A percentile compares a stretch with the other conserved stretches of the same genome.
These are phyloP conservation scores for Russula brevipes DNA, from an alignment of 768 basidiomycete genomes.

Conservation along the genomic window DNA sequence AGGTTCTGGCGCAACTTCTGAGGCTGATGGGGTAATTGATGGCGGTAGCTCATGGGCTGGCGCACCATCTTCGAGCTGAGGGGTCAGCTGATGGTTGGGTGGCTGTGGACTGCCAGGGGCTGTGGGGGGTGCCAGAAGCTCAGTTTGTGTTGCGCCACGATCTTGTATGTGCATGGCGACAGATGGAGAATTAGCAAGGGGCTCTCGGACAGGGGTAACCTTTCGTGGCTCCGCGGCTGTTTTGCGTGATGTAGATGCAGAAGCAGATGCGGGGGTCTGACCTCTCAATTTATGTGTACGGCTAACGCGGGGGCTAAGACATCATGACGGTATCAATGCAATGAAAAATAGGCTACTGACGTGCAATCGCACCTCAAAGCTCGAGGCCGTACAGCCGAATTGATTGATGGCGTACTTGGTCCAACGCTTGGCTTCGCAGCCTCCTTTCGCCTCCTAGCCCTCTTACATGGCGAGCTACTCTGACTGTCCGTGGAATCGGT, in stretches of 20 bases:
- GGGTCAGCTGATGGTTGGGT: neutral
- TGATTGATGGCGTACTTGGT: neutral
- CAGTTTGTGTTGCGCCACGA: neutral
- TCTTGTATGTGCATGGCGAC: neutral
- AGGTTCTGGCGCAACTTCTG: conserved; percentile 2
- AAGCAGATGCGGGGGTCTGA: neutral
- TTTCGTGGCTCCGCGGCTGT: neutral
- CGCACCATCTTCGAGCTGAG: neutral
- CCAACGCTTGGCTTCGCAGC: neutral
- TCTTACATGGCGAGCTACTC: conserved; percentile 6
- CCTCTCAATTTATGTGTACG: neutral
- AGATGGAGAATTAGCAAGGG: neutral
- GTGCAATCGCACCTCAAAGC: conserved; percentile 8
- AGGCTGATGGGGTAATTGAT: neutral
- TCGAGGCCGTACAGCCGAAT: neutral
- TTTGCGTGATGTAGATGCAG: neutral
- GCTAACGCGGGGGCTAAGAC: neutral
- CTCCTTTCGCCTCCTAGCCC: conserved; percentile 4
- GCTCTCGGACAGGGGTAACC: neutral
- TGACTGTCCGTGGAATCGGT: conserved; percentile 46
- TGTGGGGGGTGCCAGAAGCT: neutral
- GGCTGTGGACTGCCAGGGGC: neutral
- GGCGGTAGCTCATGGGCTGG: neutral
- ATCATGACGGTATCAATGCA: neutral
- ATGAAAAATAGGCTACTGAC: neutral